phyloP scores from a whole-genome alignment of 2,329 filamentous ascomycete genomes.

The Metarhizium humberi region DNA sequence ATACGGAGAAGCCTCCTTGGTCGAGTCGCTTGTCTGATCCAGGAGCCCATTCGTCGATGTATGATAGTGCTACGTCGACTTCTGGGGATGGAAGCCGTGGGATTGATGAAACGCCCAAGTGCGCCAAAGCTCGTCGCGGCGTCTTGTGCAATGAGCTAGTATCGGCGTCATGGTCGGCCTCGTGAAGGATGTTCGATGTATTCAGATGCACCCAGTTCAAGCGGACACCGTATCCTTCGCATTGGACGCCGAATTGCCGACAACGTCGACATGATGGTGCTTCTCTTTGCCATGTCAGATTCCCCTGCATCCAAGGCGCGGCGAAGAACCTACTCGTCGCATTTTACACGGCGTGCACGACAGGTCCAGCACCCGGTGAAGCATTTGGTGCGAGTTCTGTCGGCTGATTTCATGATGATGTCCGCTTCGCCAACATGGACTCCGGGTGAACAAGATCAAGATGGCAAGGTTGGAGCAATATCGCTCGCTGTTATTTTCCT shows the following conservation, averaged over 20 bases:
- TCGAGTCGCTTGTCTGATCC: not conserved
- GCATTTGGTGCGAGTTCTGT: conserved; percentile 7
- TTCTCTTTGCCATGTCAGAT: not conserved
- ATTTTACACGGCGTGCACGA: conserved; percentile 11
- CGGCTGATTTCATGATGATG: not conserved
- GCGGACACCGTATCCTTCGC: conserved; percentile 13
- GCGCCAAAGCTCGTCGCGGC: not conserved
- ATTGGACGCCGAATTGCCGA: conserved; percentile 7
- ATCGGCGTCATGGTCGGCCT: not conserved
- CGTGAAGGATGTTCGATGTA: not conserved
- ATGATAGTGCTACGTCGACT: conserved; percentile 2
- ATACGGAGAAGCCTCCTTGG: not conserved
- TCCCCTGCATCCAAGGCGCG: too few relatives aligned
- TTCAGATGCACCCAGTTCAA: conserved; percentile 9
- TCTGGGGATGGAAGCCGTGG: conserved; percentile 3
- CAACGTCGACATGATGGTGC: conserved; percentile 8
- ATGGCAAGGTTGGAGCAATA: not conserved
- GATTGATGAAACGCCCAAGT: not conserved
- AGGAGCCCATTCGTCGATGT: conserved; percentile 8
- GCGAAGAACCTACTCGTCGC: conserved; percentile 8
- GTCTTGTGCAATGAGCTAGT: not conserved
- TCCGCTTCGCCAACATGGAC: too few relatives aligned
- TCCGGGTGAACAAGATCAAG: not conserved
- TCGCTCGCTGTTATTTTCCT: too few relatives aligned
- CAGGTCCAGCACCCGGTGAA: conserved; percentile 13